Evolutionary conservation across 1,284 basidiomycete species (phyloP).

Genomic region (Erythrobasidium hasegawianum): DNA sequence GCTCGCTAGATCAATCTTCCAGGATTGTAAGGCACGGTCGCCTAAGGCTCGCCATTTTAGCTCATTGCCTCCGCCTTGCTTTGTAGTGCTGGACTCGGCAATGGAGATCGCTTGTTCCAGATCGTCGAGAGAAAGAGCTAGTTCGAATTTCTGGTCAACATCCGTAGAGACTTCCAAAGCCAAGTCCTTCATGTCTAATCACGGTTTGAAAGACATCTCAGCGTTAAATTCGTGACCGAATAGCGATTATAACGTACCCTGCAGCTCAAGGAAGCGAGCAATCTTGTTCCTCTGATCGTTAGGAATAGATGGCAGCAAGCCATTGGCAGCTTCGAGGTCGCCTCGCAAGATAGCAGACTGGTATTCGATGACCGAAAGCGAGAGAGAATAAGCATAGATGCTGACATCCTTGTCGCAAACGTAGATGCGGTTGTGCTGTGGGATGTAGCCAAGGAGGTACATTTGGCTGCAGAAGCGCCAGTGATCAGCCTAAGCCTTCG

Average conservation of each 20-base stretch:
- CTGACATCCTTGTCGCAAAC: conserved; percentile 90
- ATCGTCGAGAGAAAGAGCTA: conserved; percentile 85
- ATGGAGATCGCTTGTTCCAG: conserved; percentile 84
- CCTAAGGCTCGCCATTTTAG: conserved; percentile 92
- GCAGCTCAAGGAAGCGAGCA: conserved; percentile 87
- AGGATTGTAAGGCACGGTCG: conserved; percentile 83
- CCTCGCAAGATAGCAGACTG: conserved; percentile 89
- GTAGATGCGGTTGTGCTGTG: conserved; percentile 88
- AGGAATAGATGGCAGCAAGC: conserved; percentile 76
- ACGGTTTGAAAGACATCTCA: too few species aligned
- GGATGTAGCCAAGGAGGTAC: conserved; percentile 93
- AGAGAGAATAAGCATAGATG: conserved; percentile 77
- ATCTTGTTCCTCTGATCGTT: conserved; percentile 88
- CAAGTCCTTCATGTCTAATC: conserved; percentile 88
- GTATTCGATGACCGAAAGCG: conserved; percentile 89
- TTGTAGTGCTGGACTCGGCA: conserved; percentile 54
- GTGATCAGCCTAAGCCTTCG: conserved; percentile 20
- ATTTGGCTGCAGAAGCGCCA: conserved; percentile 58
- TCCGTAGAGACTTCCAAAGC: conserved; percentile 86
- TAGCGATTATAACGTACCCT: conserved; percentile 58
- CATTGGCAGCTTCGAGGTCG: conserved; percentile 77
- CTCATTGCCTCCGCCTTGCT: conserved; percentile 69
- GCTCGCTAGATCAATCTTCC: conserved; percentile 89
- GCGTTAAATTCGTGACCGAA: too few species aligned
- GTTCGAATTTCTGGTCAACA: conserved; percentile 91